Evolutionary conservation across 768 basidiomycete species (phyloP).

Genomic region (Trametes coccinea): DNA sequence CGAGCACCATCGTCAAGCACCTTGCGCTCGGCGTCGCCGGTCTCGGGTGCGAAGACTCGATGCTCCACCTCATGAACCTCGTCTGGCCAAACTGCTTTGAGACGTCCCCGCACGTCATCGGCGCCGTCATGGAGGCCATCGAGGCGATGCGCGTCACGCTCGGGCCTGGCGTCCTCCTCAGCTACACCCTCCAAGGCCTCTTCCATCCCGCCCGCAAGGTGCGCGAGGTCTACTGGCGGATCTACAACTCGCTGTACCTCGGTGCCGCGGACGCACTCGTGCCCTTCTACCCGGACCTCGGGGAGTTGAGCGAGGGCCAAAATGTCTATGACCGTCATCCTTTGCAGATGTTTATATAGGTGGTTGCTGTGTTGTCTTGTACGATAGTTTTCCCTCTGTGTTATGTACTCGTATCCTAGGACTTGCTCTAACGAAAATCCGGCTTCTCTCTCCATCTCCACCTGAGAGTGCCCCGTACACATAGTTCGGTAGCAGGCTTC

Average conservation of each 20-base stretch:
- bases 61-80: slow-evolving; percentile 96
- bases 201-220: slow-evolving; percentile 98
- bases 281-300: slow-evolving; percentile 91
- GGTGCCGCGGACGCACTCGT: slow-evolving; percentile 91
- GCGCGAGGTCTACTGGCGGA: slow-evolving; percentile 92
- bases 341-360: slow-evolving; percentile 77
- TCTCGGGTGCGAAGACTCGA: slow-evolving; percentile 96
- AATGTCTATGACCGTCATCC: slow-evolving; percentile 87
- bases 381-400: slow-evolving; percentile 5
- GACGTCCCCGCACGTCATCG: slow-evolving; percentile 97
- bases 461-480: too few species aligned
- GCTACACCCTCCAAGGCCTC: slow-evolving; percentile 91
- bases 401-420: slow-evolving; percentile 9
- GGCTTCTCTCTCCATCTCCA: too few species aligned
- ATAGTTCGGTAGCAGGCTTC: too few species aligned
- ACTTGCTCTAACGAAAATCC: neutral
- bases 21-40: slow-evolving; percentile 96
- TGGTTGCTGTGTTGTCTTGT: slow-evolving; percentile 14
- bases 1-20: slow-evolving; percentile 98
- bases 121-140: slow-evolving; percentile 96
- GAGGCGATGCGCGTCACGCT: slow-evolving; percentile 97
- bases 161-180: slow-evolving; percentile 89
- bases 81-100: slow-evolving; percentile 99
- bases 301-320: slow-evolving; percentile 86
- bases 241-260: slow-evolving; percentile 93